A percentile compares a stretch with the other conserved stretches of the same genome.
These are phyloP conservation scores for Citrus maxima DNA, from an alignment of 345 rosid genomes.

Conservation along the genomic window DNA sequence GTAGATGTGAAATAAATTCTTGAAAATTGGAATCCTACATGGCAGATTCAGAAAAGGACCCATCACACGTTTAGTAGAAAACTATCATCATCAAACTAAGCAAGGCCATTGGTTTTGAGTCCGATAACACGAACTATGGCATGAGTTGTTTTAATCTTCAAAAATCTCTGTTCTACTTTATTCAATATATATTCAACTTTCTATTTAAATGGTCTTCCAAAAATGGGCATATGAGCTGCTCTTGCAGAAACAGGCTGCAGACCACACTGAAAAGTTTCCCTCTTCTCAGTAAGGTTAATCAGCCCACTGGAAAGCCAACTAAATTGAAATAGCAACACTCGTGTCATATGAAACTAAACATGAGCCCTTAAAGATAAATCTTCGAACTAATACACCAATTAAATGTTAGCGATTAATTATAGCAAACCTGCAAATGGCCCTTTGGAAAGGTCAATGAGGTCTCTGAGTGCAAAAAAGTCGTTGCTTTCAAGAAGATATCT, in stretches of 20 bases:
- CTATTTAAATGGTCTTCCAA: background rate
- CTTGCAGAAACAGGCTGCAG: background rate
- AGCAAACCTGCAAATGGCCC: slow-evolving; percentile 93
- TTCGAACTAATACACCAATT: background rate
- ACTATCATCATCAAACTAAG: background rate
- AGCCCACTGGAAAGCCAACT: background rate
- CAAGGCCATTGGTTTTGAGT: background rate
- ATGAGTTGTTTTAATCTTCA: background rate
- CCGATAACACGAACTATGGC: background rate
- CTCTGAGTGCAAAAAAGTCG: slow-evolving; percentile 86
- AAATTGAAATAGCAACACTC: background rate
- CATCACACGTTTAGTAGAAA: background rate
- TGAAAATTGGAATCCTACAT: background rate
- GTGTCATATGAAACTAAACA: background rate
- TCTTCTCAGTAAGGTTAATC: background rate
- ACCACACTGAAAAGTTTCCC: background rate
- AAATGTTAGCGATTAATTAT: slow-evolving; percentile 1
- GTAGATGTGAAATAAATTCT: background rate
- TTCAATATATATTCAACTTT: background rate
- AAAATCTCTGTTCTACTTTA: background rate
- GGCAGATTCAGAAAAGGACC: background rate
- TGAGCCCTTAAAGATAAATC: background rate
- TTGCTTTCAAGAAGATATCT: slow-evolving; percentile 91
- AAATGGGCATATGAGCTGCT: background rate
- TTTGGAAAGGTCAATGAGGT: slow-evolving; percentile 93